These are phyloP conservation scores for Tirmania nivea DNA, from an alignment of 495 filamentous ascomycete species.

Conservation along the genomic window DNA sequence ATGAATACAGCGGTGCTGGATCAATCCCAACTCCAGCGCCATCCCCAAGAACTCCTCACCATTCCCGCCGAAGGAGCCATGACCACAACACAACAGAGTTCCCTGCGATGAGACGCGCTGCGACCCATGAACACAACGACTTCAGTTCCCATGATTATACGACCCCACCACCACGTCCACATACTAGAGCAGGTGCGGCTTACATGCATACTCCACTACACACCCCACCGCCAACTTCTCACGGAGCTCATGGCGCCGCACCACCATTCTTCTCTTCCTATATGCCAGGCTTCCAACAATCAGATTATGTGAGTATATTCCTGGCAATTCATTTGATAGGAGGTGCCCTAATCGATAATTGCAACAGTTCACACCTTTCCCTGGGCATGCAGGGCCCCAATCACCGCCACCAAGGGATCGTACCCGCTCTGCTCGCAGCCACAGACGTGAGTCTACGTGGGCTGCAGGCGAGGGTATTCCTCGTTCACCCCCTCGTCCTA, in stretches of 20 bases:
- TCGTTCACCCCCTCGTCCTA: constrained; percentile 30
- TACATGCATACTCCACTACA: constrained; percentile 20
- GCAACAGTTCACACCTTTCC: constrained; percentile 2
- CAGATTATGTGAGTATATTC: constrained; percentile 18
- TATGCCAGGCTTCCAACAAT: constrained; percentile 17
- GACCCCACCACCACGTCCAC: constrained; percentile 15
- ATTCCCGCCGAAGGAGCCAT: constrained; percentile 15
- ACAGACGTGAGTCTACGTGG: constrained; percentile 16
- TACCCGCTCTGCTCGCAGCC: constrained; percentile 8
- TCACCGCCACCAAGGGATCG: background rate
- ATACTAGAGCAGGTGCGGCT: constrained; percentile 8
- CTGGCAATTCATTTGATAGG: background rate
- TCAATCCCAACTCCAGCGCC: constrained; percentile 17
- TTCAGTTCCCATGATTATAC: constrained; percentile 14
- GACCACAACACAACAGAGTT: constrained; percentile 16
- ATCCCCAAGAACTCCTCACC: constrained; percentile 17
- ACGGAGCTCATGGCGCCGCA: constrained; percentile 15
- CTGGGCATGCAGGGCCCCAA: constrained; percentile 7
- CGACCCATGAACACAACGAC: constrained; percentile 13
- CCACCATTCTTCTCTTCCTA: constrained; percentile 18
- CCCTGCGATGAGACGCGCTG: constrained; percentile 15
- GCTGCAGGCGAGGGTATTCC: constrained; percentile 23
- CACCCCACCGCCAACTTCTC: constrained; percentile 17
- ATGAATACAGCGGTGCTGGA: background rate
- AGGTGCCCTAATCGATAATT: background rate